Evolutionary conservation across 495 filamentous ascomycete species (phyloP).

Genomic region (Penicillium cinerascens): DNA sequence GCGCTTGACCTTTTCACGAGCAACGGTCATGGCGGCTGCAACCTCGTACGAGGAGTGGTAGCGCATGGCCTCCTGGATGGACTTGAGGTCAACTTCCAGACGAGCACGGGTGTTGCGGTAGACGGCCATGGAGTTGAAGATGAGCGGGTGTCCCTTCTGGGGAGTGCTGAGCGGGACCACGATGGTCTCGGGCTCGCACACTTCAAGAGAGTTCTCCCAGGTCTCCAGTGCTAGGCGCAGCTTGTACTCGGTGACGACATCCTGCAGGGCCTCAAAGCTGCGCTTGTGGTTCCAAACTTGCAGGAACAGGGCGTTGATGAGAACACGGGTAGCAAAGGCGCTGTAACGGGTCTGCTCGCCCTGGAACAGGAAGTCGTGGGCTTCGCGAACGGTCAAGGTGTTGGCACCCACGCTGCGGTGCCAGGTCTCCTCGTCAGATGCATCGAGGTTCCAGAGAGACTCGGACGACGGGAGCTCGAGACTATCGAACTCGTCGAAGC

Average conservation of each 20-base stretch:
- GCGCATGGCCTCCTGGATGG: constrained; percentile 91
- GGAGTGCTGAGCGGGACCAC: constrained; percentile 89
- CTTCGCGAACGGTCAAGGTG: constrained; percentile 81
- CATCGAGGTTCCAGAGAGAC: constrained; percentile 87
- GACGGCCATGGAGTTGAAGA: constrained; percentile 98
- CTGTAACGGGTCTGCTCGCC: constrained; percentile 90
- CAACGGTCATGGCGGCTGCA: constrained; percentile 91
- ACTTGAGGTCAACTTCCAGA: constrained; percentile 91
- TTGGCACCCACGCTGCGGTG: constrained; percentile 61
- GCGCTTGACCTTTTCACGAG: constrained; percentile 87
- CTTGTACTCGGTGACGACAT: constrained; percentile 98
- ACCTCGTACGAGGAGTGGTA: constrained; percentile 98
- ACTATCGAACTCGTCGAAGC: constrained; percentile 95
- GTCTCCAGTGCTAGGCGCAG: constrained; percentile 92
- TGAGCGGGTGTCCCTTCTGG: constrained; percentile 94
- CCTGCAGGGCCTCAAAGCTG: constrained; percentile 90
- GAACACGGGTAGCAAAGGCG: constrained; percentile 93
- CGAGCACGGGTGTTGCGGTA: constrained; percentile 92
- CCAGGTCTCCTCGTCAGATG: constrained; percentile 78
- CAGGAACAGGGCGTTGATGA: constrained; percentile 98
- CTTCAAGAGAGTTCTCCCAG: constrained; percentile 92
- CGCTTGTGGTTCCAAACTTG: constrained; percentile 99
- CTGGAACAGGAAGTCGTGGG: constrained; percentile 91
- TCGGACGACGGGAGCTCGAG: constrained; percentile 91
- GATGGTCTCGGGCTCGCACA: constrained; percentile 90